Evolutionary conservation across 768 basidiomycete species (phyloP), one percentile per base, ranked within the genome.

Genomic region (Hypsizygus marmoreus): DNA sequence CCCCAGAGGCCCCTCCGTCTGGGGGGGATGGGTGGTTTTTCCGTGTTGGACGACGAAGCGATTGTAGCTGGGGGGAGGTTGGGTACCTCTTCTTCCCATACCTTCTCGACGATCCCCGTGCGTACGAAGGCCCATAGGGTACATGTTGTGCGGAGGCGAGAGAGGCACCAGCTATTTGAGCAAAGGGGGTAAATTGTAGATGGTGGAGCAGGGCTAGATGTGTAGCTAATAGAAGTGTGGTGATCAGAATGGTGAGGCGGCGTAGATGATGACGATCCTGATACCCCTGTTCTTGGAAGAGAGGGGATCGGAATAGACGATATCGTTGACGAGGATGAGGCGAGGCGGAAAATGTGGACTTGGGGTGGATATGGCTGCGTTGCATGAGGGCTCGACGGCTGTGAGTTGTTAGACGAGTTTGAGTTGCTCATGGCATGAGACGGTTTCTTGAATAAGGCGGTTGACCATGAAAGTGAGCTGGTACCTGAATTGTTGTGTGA

Each of bases 61-160:
- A 52, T 55, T 26, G 54, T 56, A 1, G 71, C 60, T 8, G 72
- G 69, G 2, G 63, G 53, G 2, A 70, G 60, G 1, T 64, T 47
- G n/a, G 76, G 70, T 5, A 78, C 56, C 45, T 86, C 89, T 51
- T 95, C 93, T 45, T 91, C 87, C 94, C 94, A 97, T 4, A 95
- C 71, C 54, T 84, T 86, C 48, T 93, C 91, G 14, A 95, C 74
- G 43, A 97, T 72, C 8, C 87, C 81, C 0, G 81, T 83, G 17
- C 91, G 80, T 40, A 95, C 83, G 57, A 90, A 95, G 13, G 87
- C 81, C 92, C 93, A 97, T 11, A 95, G 69, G 4, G 85, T 86
- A 64, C 92, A 95, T n/a, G 93, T 91, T 28, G 86, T 76, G 10
- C 93, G 81, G 14, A 97, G 72, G 6, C 94, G 80, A 4, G 78